Base-by-base conservation (phyloP, 352 stramenopile species). In the Globisporangium parvum region DNA sequence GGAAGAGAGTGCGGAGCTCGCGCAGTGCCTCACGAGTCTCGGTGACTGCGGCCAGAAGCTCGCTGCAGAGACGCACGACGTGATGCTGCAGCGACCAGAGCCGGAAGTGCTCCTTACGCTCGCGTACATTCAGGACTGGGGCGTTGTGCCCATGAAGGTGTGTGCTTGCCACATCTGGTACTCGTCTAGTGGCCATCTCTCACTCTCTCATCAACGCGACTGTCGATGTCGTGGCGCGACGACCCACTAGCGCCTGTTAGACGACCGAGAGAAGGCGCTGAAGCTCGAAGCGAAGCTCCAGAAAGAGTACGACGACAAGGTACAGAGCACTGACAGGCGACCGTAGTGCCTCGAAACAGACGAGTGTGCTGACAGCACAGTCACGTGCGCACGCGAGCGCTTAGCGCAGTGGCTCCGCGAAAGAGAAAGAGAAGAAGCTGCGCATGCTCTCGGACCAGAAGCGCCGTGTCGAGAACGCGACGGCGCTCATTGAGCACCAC, bases 371-470 rank as follows among this genome's bases (percentile, higher is more conserved):
- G 31, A 37, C 31, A 37, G 9, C 1, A 37, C 31, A 12, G 11
- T 6, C 31, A 37, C 31, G 3, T 6, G 3, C 47, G 35, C 46
- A 24, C 4, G 33, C 42, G 41, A 11, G 3, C 14, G 21, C 48
- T 17, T 35, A 88, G 79, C 61, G 72, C 41, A 62, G 71, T 21
- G 76, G 69, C 28, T 73, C 73, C 0, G 66, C 55, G 0, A 88
- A 73, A 55, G 83, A 91, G 40, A 87, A 86, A 48, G 84, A 94
- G 49, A 92, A 89, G 58, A 89, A 89, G 53, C 57, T 87, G 23
- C 70, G 84, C 18, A 84, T 94, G 72, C 67, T 94, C 24, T 85
- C 79, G 17, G 84, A 94, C 60, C 84, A 94, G 54, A 85, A 85
- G 51, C 81, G 84, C 9, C 81, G 84, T 17, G 82, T 91, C 1